These are phyloP conservation scores for Alternaria sp. DNA, from an alignment of 2,329 filamentous ascomycete genomes.

Conservation along the genomic window DNA sequence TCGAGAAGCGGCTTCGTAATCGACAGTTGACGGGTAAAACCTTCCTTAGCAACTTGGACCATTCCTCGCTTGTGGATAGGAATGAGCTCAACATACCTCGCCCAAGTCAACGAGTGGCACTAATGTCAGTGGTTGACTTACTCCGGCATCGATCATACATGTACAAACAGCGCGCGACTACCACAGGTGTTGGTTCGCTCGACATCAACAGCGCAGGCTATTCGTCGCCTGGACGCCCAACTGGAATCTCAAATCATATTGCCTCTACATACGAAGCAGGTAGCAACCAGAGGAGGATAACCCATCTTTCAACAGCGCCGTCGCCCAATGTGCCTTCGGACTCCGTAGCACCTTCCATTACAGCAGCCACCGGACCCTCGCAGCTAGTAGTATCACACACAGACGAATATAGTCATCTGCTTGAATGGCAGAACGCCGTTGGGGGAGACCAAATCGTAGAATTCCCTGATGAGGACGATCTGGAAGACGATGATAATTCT, in stretches of 20 bases:
- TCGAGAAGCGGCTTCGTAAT: slow-evolving; percentile 66
- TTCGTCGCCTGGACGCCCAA: not conserved
- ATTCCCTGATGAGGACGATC: slow-evolving; percentile 14
- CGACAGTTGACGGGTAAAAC: slow-evolving; percentile 72
- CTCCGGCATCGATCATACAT: slow-evolving; percentile 54
- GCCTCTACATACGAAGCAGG: not conserved
- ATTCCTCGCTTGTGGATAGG: slow-evolving; percentile 57
- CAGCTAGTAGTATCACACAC: not conserved
- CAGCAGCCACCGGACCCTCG: not conserved
- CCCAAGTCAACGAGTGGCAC: slow-evolving; percentile 65
- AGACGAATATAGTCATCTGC: slow-evolving; percentile 42
- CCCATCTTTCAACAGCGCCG: slow-evolving; percentile 5
- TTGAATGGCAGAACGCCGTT: slow-evolving; percentile 28
- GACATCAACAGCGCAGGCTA: not conserved
- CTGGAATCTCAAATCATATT: not conserved
- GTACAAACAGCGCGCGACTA: slow-evolving; percentile 17
- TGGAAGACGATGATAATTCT: slow-evolving; percentile 18
- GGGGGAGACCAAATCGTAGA: slow-evolving; percentile 18
- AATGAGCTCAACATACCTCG: slow-evolving; percentile 61
- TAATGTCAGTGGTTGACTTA: slow-evolving; percentile 66
- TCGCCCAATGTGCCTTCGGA: not conserved
- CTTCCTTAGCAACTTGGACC: slow-evolving; percentile 66
- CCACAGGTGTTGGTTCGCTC: slow-evolving; percentile 9
- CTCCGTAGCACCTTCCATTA: not conserved
- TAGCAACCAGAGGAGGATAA: slow-evolving; percentile 19